Conservation (phyloP, 2,329 filamentous ascomycete species). For the Didymella segeticola region DNA sequence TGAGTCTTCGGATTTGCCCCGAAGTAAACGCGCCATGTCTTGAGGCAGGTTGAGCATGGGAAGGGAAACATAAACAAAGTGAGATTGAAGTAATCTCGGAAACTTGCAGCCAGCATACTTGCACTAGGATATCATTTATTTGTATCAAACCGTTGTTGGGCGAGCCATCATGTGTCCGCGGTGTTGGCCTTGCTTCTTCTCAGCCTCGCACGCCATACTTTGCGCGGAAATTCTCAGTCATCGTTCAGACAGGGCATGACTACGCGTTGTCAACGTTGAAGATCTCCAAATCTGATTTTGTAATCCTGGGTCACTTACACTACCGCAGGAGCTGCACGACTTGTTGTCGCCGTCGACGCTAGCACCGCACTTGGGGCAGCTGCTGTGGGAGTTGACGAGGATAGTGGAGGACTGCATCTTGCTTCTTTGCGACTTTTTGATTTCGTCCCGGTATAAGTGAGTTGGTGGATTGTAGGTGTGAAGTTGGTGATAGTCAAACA, state of each 20-base stretch:
- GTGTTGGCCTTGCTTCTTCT: not conserved
- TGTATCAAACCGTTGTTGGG: not conserved
- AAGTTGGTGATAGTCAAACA: slow-evolving; percentile 15
- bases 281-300: not conserved
- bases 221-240: not conserved
- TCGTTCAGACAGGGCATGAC: slow-evolving; percentile 13
- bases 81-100: not conserved
- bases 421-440: not conserved
- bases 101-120: not conserved
- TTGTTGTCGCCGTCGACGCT: slow-evolving; percentile 40
- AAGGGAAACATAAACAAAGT: not conserved
- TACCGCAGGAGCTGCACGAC: slow-evolving; percentile 49
- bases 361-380: slow-evolving; percentile 51
- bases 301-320: slow-evolving; percentile 33
- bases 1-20: not conserved
- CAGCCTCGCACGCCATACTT: not conserved
- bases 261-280: no score
- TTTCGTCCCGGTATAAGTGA: not conserved
- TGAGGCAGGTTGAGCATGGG: not conserved
- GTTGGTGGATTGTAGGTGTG: slow-evolving; percentile 2
- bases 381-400: slow-evolving; percentile 41
- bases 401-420: slow-evolving; percentile 38
- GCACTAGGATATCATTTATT: not conserved
- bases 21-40: not conserved
- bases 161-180: not conserved